Base-by-base conservation (phyloP, 2,329 filamentous ascomycete species). In the Lachnellula occidentalis region DNA sequence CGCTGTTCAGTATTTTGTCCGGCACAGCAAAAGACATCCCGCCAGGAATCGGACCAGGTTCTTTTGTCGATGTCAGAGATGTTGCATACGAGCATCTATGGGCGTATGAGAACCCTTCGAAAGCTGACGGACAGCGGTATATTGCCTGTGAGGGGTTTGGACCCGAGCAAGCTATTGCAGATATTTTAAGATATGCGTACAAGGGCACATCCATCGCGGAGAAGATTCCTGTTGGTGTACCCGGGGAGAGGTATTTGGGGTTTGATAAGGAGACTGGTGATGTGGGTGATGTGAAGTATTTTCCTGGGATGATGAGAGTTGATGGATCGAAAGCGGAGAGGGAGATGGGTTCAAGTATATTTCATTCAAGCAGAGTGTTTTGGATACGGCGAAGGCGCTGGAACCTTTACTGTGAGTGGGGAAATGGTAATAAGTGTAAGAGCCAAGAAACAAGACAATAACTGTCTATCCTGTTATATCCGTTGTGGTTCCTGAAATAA, bases 41-140 rank as follows among this genome's bases (percentile, higher is more conserved):
- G 1, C 59, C 67, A 0, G 58, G 59, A 2, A 58, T 61, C 12
- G 66, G 62, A 5, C 58, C 67, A 0, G 64, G 59, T 2, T 65
- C 65, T 8, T 67, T 62, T 43, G 72, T 78, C 14, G 75, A 78
- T 56, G 73, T 77, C 0, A 68, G 73, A 5, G 74, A 78, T 54
- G 74, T 77, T 0, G 73, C 73, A 2, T 64, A 67, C 7, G 64
- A 74, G 42, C 64, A 73, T 14, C 61, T 71, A 2, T 75, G 70
- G 61, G 65, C 66, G 0, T 68, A 70, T 19, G 69, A 72, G 53
- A 63, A 75, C 34, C 62, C 70, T 0, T 60, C 66, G 0, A 58
- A 69, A 42, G 66, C 71, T 0, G 63, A 76, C 53, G 72, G 73
- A 2, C 67, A 78, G 61, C 65, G 74, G 8, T 77, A 73, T 55